Evolutionary conservation across 148 eudicot species (phyloP), one percentile per base, ranked within the genome.

Genomic region (Dianthus caryophyllus): DNA sequence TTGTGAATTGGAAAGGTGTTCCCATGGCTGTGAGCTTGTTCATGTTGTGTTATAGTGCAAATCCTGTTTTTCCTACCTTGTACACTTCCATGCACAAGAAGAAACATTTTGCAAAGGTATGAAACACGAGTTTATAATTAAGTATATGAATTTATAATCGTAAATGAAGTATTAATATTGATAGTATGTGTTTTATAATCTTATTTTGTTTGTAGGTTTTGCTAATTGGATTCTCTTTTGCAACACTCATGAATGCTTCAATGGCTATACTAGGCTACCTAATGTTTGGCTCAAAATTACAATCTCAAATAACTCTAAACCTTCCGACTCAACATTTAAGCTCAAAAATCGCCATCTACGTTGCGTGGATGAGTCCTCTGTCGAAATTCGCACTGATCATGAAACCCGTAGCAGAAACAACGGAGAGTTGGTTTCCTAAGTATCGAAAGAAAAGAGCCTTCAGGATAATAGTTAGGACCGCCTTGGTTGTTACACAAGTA

Each of bases 181-280:
- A 0, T 44, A 64, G 15, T 46, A n/a, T n/a, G n/a, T n/a, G n/a
- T n/a, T n/a, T 17, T 0, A 2, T 6, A 1, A 30, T 65, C 17
- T 67, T 14, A 15, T 65, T 48, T 2, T 66, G 6, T 30, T 43
- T 61, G 70, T 71, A 80, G 88, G 88, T 82, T n/a, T 48, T 80
- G 66, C 49, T 82, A 2, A 58, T 83, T 44, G 78, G 82, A 25
- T 83, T 83, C 65, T 17, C 61, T 1, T 14, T 78, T 52, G 77
- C 84, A 73, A 83, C 87, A 10, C 21, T 76, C 12, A 54, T 71
- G 39, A 78, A 85, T 50, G 64, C 78, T 16, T 47, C 83, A 17
- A 85, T 82, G 89, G 89, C 84, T 6, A 71, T 83, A 49, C 21
- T 80, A 6, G 85, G 87, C 0, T 81, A 86, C 48, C 67, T 77